Evolutionary conservation across 2,329 filamentous ascomycete genomes (phyloP).

Genomic region (Hypoxylon sp.): DNA sequence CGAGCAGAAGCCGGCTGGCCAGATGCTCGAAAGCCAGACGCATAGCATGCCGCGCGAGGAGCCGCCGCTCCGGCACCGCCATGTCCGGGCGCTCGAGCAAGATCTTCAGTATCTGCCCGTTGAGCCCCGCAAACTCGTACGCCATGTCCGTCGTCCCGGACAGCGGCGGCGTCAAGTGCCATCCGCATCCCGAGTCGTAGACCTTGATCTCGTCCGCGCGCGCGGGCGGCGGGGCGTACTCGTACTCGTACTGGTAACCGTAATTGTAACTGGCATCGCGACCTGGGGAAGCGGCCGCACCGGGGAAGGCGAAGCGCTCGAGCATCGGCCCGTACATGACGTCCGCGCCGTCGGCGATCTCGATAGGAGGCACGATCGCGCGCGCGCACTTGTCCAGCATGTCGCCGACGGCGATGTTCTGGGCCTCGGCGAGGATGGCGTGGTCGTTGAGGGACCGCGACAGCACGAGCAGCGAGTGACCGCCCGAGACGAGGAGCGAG

Average conservation of each 20-base stretch:
- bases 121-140: slow-evolving; percentile 81
- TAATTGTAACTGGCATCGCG: too few species aligned
- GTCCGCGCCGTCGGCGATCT: slow-evolving; percentile 66
- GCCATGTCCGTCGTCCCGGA: slow-evolving; percentile 66
- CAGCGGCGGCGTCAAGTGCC: slow-evolving; percentile 77
- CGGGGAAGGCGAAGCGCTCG: slow-evolving; percentile 81
- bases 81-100: slow-evolving; percentile 56
- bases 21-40: slow-evolving; percentile 89
- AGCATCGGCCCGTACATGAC: slow-evolving; percentile 86
- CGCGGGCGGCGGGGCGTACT: slow-evolving; percentile 68
- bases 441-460: slow-evolving; percentile 77
- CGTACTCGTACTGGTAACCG: slow-evolving; percentile 58
- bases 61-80: slow-evolving; percentile 69
- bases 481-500: slow-evolving; percentile 89
- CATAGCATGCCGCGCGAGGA: slow-evolving; percentile 80
- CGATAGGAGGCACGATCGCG: slow-evolving; percentile 72
- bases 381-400: slow-evolving; percentile 89
- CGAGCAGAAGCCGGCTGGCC: slow-evolving; percentile 77
- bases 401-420: slow-evolving; percentile 90
- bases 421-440: slow-evolving; percentile 75
- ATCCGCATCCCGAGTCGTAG: slow-evolving; percentile 59
- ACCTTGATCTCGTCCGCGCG: slow-evolving; percentile 69
- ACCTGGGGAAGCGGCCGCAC: slow-evolving; percentile 36
- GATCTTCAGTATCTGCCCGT: slow-evolving; percentile 72
- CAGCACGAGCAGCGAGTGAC: slow-evolving; percentile 87